Evolutionary conservation across 768 basidiomycete genomes (phyloP), one percentile per base, ranked within the genome.

Genomic region (Lactarius tabidus): DNA sequence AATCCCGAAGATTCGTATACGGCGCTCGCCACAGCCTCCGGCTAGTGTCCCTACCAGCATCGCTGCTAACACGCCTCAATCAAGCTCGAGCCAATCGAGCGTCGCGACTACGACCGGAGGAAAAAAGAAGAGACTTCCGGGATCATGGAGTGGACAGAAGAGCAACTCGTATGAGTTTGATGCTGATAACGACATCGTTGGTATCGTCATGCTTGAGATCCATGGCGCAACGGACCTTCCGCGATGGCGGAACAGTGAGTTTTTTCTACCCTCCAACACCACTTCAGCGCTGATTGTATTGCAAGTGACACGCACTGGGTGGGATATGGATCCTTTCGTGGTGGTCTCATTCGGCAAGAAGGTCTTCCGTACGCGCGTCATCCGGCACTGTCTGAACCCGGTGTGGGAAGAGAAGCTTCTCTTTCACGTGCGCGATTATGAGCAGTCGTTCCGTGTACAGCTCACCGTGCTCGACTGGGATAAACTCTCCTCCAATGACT

Each of bases 301-400:
- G 56, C 62, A 91, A 65, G 91, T 93, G 85, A 93, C 88, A 1
- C 85, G 90, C 0, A 91, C 85, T 0, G 91, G 91, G 0, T 95
- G 88, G 84, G 95, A 98, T 73, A 97, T 98, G 95, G 95, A 98
- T 71, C 95, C 95, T 0, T 98, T 98, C 72, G 91, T 93, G 28
- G 94, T 99, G 67, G 84, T 95, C 68, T 93, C 93, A 3, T 99
- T 99, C 68, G 93, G 95, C 35, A 95, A 95, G 79, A 98, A 97
- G 74, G 92, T 98, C 6, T 98, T 98, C 78, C 83, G 95, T 2
- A 98, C 95, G 0, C 87, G 91, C 36, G 86, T 94, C 31, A 87
- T 95, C 61, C 84, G 94, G 4, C 93, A 95, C 75, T 87, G 85
- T 64, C 78, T 88, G 60, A 93, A 91, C 73, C 96, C 97, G 0